phyloP scores from a whole-genome alignment of 768 basidiomycete genomes.

The Hortiboletus flavorubellus region DNA sequence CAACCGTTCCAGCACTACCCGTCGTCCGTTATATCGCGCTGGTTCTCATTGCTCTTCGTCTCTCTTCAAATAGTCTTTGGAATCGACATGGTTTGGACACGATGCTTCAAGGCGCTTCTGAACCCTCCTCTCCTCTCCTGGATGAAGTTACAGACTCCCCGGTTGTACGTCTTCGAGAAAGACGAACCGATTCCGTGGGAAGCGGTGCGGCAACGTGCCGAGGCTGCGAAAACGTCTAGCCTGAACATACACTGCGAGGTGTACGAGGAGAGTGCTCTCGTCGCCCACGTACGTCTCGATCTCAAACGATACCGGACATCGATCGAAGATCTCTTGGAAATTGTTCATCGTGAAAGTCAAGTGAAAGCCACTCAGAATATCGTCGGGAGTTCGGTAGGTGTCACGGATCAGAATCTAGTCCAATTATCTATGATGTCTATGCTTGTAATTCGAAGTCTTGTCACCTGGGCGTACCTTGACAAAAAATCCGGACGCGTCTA shows the following conservation, averaged over 20 bases:
- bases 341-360: conserved; percentile 6
- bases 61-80: conserved; percentile 17
- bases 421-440: too few relatives aligned
- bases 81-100: conserved; percentile 4
- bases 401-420: not conserved
- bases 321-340: conserved; percentile 21
- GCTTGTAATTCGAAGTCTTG: too few relatives aligned
- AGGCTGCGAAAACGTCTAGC: conserved; percentile 22
- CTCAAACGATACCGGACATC: conserved; percentile 30
- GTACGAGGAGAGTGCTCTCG: conserved; percentile 36
- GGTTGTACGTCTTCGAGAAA: conserved; percentile 34
- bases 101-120: conserved; percentile 12
- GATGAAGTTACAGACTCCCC: conserved; percentile 29
- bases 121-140: conserved; percentile 31
- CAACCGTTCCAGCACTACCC: not conserved
- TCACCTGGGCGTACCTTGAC: too few relatives aligned
- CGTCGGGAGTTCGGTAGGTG: not conserved
- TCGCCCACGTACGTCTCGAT: conserved; percentile 31
- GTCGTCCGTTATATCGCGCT: conserved; percentile 11
- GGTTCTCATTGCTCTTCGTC: conserved; percentile 9
- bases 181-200: conserved; percentile 31
- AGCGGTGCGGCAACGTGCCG: conserved; percentile 25
- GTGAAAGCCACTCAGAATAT: not conserved
- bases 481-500: too few relatives aligned
- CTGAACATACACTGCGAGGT: conserved; percentile 26